Evolutionary conservation across 1,284 basidiomycete genomes (phyloP), one percentile per base, ranked within the genome.

Genomic region (Cerrena zonata): DNA sequence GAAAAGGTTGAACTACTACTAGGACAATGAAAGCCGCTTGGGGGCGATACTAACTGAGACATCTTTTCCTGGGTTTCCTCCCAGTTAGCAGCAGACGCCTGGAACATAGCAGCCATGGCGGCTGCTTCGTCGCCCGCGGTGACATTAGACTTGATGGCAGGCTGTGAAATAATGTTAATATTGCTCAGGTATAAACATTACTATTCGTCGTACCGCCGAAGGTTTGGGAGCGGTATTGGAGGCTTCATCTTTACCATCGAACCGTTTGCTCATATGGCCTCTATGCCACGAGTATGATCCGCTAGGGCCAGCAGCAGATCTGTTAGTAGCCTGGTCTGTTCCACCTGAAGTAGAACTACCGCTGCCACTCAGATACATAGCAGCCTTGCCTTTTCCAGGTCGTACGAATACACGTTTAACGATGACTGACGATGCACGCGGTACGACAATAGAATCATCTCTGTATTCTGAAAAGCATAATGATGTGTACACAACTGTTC

Each of bases 31-130:
- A 72, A 76, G 68, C 67, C 75, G 73, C 65, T 56, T 61, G 66
- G 62, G 74, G 74, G 75, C 70, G 70, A 80, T 72, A 92, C 90
- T 73, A 77, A 94, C 91, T 91, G 87, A 65, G 91, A 88, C 93
- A 96, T 95, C 76, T 92, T 89, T 77, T 94, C 91, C 74, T 95
- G 92, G 62, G 92, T 87, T 77, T 94, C 89, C 74, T 94, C 87
- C 93, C 93, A 96, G 71, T 93, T 91, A 56, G 89, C 85, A 30
- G 84, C 84, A 66, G 91, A 87, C 43, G 88, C 88, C 69, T 91
- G 86, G 67, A 96, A 95, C 93, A 96, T 95, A 60, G 93, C 93
- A 12, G 89, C 90, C 77, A 96, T 89, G n/a, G 88, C 87, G 7
- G 84, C 86, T 19, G 83, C 85, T 65, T 94, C 91, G 56, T 92